A percentile compares a stretch with the other conserved stretches of the same genome.
These are phyloP conservation scores for Fraxinus americana DNA, from an alignment of 257 asterid genomes.

Conservation along the genomic window DNA sequence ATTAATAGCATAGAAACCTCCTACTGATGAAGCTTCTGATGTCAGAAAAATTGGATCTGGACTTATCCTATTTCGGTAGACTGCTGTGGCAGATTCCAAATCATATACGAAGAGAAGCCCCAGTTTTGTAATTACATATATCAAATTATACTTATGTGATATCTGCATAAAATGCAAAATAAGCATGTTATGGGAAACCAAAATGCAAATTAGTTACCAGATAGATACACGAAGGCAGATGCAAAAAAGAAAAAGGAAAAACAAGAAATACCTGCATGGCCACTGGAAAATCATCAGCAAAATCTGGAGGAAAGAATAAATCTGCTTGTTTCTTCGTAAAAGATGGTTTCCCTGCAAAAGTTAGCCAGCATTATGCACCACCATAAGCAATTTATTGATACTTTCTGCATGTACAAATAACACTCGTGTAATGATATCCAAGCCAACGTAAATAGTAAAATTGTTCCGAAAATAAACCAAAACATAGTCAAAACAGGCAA, in stretches of 20 bases:
- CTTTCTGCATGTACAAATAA: constrained; percentile 9
- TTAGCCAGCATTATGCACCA: constrained; percentile 19
- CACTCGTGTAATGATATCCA: not conserved
- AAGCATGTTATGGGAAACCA: constrained; percentile 14
- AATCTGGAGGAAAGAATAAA: constrained; percentile 93
- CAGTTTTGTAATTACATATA: constrained; percentile 66
- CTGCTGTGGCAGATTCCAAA: constrained; percentile 72
- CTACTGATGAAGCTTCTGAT: constrained; percentile 83
- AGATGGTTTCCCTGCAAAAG: constrained; percentile 70
- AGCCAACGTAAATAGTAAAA: not conserved
- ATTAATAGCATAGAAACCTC: constrained; percentile 90
- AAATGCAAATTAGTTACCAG: constrained; percentile 4
- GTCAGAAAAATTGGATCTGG: constrained; percentile 92
- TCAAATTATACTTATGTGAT: constrained; percentile 62
- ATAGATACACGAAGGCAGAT: too few species aligned
- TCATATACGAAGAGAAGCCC: constrained; percentile 73
- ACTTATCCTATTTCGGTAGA: constrained; percentile 89
- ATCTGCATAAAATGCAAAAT: constrained; percentile 53
- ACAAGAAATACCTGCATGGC: constrained; percentile 78
- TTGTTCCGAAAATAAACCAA: not conserved
- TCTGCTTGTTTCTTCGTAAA: constrained; percentile 92
- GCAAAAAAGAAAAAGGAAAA: not conserved
- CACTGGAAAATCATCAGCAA: constrained; percentile 91
- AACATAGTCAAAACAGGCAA: not conserved
- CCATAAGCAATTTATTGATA: not conserved